These are phyloP conservation scores for Oryza rufipogon DNA, from an alignment of 176 grass and related monocot genomes.

Conservation along the genomic window DNA sequence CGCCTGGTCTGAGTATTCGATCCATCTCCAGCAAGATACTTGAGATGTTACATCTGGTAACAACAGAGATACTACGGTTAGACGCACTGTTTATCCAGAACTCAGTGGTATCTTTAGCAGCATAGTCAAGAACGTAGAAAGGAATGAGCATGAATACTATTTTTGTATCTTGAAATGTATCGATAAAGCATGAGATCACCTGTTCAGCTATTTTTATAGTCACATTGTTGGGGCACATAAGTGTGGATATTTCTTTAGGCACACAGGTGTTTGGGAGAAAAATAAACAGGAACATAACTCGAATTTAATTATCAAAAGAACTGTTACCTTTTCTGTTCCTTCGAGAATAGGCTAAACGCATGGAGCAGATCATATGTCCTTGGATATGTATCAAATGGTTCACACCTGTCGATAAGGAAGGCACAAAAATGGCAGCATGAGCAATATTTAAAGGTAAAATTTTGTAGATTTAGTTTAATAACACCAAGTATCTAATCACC, in stretches of 20 bases:
- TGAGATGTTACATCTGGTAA: conserved; percentile 76
- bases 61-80: background rate
- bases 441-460: conserved; percentile 8
- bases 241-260: background rate
- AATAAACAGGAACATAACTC: background rate
- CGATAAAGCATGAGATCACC: background rate
- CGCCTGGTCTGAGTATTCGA: conserved; percentile 79
- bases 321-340: conserved; percentile 75
- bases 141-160: background rate
- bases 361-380: conserved; percentile 92
- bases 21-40: conserved; percentile 91
- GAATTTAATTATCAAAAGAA: background rate
- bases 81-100: background rate
- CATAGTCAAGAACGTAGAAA: background rate
- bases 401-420: conserved; percentile 66
- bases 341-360: conserved; percentile 81
- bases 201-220: background rate
- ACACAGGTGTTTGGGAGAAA: conserved; percentile 12
- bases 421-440: conserved; percentile 31
- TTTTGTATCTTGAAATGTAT: background rate
- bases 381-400: conserved; percentile 97
- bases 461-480: background rate
- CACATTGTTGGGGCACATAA: background rate
- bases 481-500: background rate
- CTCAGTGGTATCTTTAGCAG: background rate